phyloP scores from a whole-genome alignment of 2,329 filamentous ascomycete species.

The Botryotinia convoluta region DNA sequence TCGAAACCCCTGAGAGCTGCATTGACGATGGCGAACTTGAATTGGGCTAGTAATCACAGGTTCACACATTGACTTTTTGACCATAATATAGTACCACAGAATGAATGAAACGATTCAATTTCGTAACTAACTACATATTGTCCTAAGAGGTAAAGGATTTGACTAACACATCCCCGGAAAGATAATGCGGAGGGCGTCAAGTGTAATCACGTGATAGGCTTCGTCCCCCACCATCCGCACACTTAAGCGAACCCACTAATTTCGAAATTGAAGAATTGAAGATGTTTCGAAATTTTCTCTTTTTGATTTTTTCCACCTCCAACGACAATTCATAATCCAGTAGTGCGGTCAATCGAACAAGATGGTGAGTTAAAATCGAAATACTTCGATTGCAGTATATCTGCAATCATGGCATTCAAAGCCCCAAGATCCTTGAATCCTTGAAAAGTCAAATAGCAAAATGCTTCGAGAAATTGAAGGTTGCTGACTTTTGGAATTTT shows the following conservation, averaged over 20 bases:
- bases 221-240: constrained; percentile 20
- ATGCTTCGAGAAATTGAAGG: constrained; percentile 98
- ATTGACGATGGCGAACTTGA: background rate
- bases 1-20: background rate
- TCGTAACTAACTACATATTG: background rate
- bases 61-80: background rate
- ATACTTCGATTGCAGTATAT: constrained; percentile 19
- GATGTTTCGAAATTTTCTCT: constrained; percentile 16
- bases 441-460: constrained; percentile 70
- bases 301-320: constrained; percentile 24
- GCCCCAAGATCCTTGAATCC: constrained; percentile 28
- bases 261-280: constrained; percentile 8
- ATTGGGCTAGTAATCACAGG: background rate
- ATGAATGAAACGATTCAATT: background rate
- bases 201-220: background rate
- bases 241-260: constrained; percentile 14
- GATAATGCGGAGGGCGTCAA: background rate
- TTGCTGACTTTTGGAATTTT: constrained; percentile 88
- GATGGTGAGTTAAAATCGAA: constrained; percentile 61
- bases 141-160: background rate
- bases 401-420: constrained; percentile 24
- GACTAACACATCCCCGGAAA: background rate
- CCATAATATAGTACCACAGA: background rate
- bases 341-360: constrained; percentile 49
- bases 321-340: constrained; percentile 45